Percentiles rank a stretch among this genome's conserved stretches.
Evolutionary conservation across 352 stramenopile genomes (phyloP).

Genomic region (Pythium diclinum): DNA sequence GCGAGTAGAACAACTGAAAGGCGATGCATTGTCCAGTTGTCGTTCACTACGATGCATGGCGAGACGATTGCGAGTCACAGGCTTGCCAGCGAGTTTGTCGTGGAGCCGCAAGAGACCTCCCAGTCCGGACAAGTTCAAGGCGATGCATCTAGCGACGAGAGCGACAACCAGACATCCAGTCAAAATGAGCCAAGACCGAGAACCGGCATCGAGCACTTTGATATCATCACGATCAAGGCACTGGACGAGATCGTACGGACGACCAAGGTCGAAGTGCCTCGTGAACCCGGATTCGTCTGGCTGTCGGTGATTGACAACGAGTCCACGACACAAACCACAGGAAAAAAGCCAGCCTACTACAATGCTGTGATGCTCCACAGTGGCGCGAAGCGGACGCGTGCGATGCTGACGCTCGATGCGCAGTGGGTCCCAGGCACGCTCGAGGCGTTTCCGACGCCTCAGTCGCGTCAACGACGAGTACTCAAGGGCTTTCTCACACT

Average conservation of each 20-base stretch:
- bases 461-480: constrained; percentile 37
- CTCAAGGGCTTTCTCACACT: constrained; percentile 48
- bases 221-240: constrained; percentile 29
- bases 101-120: constrained; percentile 15
- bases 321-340: background rate
- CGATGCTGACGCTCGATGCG: constrained; percentile 27
- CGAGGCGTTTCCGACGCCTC: constrained; percentile 39
- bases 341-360: constrained; percentile 4
- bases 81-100: constrained; percentile 28
- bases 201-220: constrained; percentile 33
- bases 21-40: constrained; percentile 16
- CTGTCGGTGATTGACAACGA: constrained; percentile 23
- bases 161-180: background rate
- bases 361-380: constrained; percentile 37
- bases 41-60: constrained; percentile 12
- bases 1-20: background rate
- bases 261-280: constrained; percentile 27
- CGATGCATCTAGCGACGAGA: background rate
- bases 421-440: constrained; percentile 52
- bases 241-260: background rate
- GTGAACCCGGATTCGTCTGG: constrained; percentile 42
- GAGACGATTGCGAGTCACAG: constrained; percentile 5
- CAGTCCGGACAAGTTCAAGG: background rate
- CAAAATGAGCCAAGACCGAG: background rate
- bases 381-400: constrained; percentile 31